Conservation (phyloP, 1,284 basidiomycete species). For the Neotropicomus parvogracilis region DNA sequence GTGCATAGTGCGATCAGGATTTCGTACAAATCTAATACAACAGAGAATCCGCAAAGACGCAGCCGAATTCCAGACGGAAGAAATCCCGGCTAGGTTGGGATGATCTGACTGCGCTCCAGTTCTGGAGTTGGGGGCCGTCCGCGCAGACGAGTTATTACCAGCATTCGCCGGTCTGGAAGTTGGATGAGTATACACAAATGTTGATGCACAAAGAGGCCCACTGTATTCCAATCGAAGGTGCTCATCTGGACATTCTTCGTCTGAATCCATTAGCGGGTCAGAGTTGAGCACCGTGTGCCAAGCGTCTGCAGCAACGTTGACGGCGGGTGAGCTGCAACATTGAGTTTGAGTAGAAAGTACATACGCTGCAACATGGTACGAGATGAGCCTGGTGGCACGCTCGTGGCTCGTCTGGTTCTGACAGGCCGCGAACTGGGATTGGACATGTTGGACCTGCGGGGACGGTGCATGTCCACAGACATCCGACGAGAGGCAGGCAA, state of each 20-base stretch:
- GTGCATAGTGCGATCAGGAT: constrained; percentile 6
- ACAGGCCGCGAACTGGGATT: constrained; percentile 22
- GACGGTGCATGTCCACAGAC: constrained; percentile 27
- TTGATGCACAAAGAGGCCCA: constrained; percentile 33
- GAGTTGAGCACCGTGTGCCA: constrained; percentile 61
- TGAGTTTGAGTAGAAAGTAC: constrained; percentile 20
- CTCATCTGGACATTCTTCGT: constrained; percentile 64
- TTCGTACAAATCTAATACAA: constrained; percentile 8
- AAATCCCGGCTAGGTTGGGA: constrained; percentile 12
- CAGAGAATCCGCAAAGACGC: background rate
- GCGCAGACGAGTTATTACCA: constrained; percentile 54
- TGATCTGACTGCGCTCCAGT: constrained; percentile 22
- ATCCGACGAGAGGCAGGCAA: constrained; percentile 27
- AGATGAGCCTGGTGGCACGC: constrained; percentile 27
- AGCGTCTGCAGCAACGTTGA: constrained; percentile 50
- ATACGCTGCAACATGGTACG: constrained; percentile 52
- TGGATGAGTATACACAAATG: constrained; percentile 7
- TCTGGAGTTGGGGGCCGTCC: constrained; percentile 48
- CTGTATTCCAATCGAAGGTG: constrained; percentile 62
- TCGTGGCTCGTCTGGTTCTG: constrained; percentile 23
- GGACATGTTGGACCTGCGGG: constrained; percentile 26
- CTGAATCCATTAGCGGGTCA: constrained; percentile 69
- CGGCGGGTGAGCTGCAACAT: constrained; percentile 46
- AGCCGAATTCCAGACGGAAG: background rate
- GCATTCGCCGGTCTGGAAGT: constrained; percentile 50